These are phyloP conservation scores for Boletus fagicola DNA, from an alignment of 768 basidiomycete species.

Conservation along the genomic window DNA sequence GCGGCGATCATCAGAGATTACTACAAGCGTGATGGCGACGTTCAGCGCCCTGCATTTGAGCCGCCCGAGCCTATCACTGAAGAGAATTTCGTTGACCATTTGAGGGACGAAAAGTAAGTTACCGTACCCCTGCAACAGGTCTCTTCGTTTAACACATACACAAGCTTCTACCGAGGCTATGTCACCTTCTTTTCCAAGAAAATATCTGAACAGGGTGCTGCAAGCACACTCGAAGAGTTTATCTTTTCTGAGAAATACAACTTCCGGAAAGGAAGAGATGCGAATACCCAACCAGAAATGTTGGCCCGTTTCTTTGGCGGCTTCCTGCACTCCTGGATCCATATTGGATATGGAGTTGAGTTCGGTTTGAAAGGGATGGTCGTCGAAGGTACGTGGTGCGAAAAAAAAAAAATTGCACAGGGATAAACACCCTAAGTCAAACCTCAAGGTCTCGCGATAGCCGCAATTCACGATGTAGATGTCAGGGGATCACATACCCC, in stretches of 20 bases:
- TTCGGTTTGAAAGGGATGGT: conserved; percentile 61
- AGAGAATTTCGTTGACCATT: conserved; percentile 23
- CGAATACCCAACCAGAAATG: conserved; percentile 45
- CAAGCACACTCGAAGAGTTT: conserved; percentile 25
- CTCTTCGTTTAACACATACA: neutral
- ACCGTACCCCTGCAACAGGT: neutral
- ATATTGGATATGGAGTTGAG: conserved; percentile 59
- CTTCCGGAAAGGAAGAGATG: conserved; percentile 14
- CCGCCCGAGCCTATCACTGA: conserved; percentile 26
- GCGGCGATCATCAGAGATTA: conserved; percentile 25
- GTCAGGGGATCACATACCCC: conserved; percentile 33
- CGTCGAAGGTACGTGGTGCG: conserved; percentile 49
- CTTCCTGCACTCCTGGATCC: conserved; percentile 62
- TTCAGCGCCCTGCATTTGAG: conserved; percentile 25
- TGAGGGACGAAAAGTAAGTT: conserved; percentile 29
- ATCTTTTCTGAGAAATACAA: conserved; percentile 33
- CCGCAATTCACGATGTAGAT: conserved; percentile 32
- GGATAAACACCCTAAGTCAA: neutral
- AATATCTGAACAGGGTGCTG: conserved; percentile 17
- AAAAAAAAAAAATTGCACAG: too few relatives aligned
- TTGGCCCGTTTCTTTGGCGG: conserved; percentile 47
- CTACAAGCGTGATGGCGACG: conserved; percentile 21
- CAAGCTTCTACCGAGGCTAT: conserved; percentile 31
- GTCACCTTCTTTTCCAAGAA: conserved; percentile 24
- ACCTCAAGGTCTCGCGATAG: conserved; percentile 25